Evolutionary conservation across 2,329 filamentous ascomycete genomes (phyloP), one percentile per base, ranked within the genome.

Genomic region (Scedosporium minutisporum): DNA sequence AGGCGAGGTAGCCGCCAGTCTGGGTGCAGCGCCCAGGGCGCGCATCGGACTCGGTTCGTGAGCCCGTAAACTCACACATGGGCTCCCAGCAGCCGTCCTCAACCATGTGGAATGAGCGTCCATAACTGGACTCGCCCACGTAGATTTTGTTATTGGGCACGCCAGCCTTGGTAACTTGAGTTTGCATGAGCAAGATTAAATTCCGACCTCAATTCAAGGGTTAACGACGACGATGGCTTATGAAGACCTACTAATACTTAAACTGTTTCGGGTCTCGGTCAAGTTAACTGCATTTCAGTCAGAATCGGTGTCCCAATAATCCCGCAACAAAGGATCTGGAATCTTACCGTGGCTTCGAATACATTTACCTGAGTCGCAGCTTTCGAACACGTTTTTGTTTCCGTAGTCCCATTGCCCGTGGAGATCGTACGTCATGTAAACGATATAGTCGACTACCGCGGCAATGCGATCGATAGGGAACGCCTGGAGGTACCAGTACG

Each of bases 401-500:
- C 58, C 58, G 21, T 42, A 42, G 33, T 60, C 58, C 76, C 69
- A 72, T 61, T 72, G 67, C 3, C 73, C 72, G 16, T 74, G 72
- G 0, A 74, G 62, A 51, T 74, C 72, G 12, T 74, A 74, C 3
- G 71, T 72, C 69, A 74, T 74, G 29, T 68, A 74, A 10, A 75
- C 66, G 10, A 75, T 69, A 44, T 75, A 75, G 61, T 75, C 71
- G 0, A 74, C 53, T 1, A 66, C 33, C 1, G 61, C 60, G 16
- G 63, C 65, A 48, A 76, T 77, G 0, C 69, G 59, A 1, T 68
- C 64, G 0, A 78, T 72, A 0, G 71, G 74, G 61, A 73, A 78
- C 0, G 63, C 62, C 63, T 71, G 71, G 0, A 78, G 66, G 18
- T 77, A 77, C 74, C 73, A 76, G 63, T 68, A 77, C 0, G 74